A percentile compares a stretch with the other conserved stretches of the same genome.
Conservation (phyloP, 352 stramenopile species). For the Phytophthora tubulina region DNA sequence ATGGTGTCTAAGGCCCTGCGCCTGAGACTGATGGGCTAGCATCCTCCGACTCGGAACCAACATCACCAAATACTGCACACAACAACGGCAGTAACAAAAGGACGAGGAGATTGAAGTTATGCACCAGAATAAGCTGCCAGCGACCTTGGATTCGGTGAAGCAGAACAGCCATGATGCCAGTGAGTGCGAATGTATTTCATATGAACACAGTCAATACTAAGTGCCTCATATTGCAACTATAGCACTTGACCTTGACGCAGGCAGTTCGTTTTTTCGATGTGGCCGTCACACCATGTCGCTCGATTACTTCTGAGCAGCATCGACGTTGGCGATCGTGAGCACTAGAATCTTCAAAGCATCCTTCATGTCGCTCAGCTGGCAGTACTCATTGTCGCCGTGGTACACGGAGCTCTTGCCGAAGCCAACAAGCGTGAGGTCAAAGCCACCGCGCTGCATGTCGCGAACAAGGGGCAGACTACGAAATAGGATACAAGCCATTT, state of each 20-base stretch:
- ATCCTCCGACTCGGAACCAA: no score
- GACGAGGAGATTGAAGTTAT: no score
- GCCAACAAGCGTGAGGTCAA: conserved; percentile 80
- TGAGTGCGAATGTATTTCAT: background rate
- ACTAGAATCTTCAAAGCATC: conserved; percentile 90
- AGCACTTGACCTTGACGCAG: conserved; percentile 7
- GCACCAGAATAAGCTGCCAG: no score
- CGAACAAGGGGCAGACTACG: conserved; percentile 75
- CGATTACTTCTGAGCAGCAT: conserved; percentile 37
- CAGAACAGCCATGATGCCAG: no score
- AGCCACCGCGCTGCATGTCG: conserved; percentile 77
- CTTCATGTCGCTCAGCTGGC: conserved; percentile 86
- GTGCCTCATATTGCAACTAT: conserved; percentile 23
- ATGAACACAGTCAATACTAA: conserved; percentile 8
- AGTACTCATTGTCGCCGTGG: conserved; percentile 95
- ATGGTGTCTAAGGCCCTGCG: no score
- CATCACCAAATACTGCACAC: no score
- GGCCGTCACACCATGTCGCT: background rate
- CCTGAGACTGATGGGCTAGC: no score
- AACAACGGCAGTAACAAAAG: no score
- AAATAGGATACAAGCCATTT: conserved; percentile 4
- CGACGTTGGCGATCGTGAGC: conserved; percentile 82
- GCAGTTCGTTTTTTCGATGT: background rate
- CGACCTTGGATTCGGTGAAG: no score
- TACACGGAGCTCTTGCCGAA: conserved; percentile 89